phyloP scores from a whole-genome alignment of 139 green algal genomes.

The Tetradesmus obliquus region DNA sequence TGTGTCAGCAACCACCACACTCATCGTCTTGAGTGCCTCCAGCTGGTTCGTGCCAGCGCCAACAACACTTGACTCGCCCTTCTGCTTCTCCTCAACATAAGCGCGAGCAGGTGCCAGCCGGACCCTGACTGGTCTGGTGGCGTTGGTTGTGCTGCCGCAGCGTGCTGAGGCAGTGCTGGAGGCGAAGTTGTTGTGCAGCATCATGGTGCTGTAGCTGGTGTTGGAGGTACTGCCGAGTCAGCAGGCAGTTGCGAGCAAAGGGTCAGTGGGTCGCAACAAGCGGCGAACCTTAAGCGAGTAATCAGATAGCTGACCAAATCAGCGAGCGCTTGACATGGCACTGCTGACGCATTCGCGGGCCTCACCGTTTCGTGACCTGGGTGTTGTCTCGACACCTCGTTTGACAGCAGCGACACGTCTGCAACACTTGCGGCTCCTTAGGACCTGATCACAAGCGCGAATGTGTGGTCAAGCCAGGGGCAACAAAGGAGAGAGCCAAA shows the following conservation, averaged over 20 bases:
- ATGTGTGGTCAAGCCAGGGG: not conserved
- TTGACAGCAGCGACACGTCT: not conserved
- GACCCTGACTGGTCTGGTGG: not conserved
- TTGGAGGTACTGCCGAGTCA: slow-evolving; percentile 1
- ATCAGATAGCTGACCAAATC: too few relatives aligned
- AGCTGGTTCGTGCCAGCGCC: slow-evolving; percentile 69
- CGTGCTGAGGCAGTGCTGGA: not conserved
- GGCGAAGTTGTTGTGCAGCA: not conserved
- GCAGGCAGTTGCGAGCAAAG: not conserved
- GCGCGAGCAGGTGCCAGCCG: slow-evolving; percentile 1
- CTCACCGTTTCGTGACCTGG: not conserved
- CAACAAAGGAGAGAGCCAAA: not conserved
- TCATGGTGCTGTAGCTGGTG: not conserved
- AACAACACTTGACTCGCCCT: not conserved
- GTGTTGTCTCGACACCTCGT: not conserved
- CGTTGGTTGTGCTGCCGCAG: not conserved
- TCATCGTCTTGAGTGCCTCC: slow-evolving; percentile 70
- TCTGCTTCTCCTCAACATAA: slow-evolving; percentile 42
- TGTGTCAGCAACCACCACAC: slow-evolving; percentile 76
- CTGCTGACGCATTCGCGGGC: not conserved
- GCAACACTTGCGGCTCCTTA: not conserved
- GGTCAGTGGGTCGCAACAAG: not conserved
- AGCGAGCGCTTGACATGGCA: too few relatives aligned
- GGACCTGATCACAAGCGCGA: not conserved
- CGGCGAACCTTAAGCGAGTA: too few relatives aligned